Evolutionary conservation across 768 basidiomycete species (phyloP).

Genomic region (Obba rivulosa): DNA sequence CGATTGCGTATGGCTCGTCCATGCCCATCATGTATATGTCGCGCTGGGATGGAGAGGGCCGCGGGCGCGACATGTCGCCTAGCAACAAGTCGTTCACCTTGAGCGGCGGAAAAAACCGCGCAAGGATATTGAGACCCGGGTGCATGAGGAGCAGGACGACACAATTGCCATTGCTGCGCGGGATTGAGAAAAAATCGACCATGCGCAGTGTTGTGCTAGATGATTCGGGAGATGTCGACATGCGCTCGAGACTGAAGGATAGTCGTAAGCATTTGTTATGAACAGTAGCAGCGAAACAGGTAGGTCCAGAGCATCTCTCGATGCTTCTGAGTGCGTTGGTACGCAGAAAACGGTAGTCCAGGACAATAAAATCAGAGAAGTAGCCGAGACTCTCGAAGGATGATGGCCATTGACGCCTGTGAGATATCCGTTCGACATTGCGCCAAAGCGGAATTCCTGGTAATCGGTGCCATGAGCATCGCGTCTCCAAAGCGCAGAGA

Average conservation of each 20-base stretch:
- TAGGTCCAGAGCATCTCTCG: too few species aligned
- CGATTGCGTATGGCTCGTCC: slow-evolving; percentile 40
- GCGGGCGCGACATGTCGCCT: slow-evolving; percentile 42
- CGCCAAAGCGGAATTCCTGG: too few species aligned
- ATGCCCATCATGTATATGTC: slow-evolving; percentile 48
- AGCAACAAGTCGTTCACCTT: slow-evolving; percentile 66
- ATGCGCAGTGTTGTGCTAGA: slow-evolving; percentile 49
- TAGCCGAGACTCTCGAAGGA: too few species aligned
- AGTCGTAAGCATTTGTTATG: too few species aligned
- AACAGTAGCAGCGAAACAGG: too few species aligned
- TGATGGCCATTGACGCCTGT: too few species aligned
- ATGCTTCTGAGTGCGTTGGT: too few species aligned
- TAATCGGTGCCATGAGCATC: too few species aligned
- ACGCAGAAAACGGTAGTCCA: too few species aligned
- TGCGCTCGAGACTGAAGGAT: slow-evolving; percentile 41
- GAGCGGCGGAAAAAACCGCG: slow-evolving; percentile 62
- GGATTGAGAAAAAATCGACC: slow-evolving; percentile 63
- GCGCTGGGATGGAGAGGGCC: slow-evolving; percentile 37
- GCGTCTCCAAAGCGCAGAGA: too few species aligned
- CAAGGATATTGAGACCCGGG: slow-evolving; percentile 63
- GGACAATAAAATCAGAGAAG: too few species aligned
- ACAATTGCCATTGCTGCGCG: slow-evolving; percentile 59
- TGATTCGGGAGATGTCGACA: slow-evolving; percentile 45
- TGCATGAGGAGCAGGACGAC: slow-evolving; percentile 68
- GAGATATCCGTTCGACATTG: too few species aligned